Percentiles rank a stretch among this genome's conserved stretches.
Evolutionary conservation across 192 early-diverging fungal species (phyloP).

Genomic region (Backusella morwellensis): DNA sequence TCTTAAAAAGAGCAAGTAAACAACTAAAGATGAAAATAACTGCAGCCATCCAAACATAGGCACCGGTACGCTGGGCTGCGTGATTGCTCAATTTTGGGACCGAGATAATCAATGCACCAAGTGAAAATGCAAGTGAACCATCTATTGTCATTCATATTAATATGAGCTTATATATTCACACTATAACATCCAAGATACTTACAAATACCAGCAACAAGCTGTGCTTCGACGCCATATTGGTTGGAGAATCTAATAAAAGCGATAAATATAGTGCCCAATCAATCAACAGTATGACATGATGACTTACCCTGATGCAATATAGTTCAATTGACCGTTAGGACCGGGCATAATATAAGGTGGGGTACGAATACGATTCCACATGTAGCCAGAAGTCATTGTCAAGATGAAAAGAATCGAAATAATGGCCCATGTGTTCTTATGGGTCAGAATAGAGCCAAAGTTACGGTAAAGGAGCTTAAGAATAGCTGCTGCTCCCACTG

Average conservation of each 20-base stretch:
- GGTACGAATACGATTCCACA: slow-evolving; percentile 85
- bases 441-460: slow-evolving; percentile 44
- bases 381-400: slow-evolving; percentile 77
- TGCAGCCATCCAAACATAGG: slow-evolving; percentile 55
- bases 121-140: slow-evolving; percentile 50
- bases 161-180: background rate
- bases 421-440: slow-evolving; percentile 57
- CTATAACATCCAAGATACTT: slow-evolving; percentile 18
- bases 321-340: slow-evolving; percentile 50
- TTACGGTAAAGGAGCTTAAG: slow-evolving; percentile 42
- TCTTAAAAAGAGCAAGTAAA: slow-evolving; percentile 61
- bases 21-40: slow-evolving; percentile 66
- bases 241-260: slow-evolving; percentile 45
- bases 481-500: slow-evolving; percentile 29
- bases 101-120: slow-evolving; percentile 49
- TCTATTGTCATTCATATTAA: slow-evolving; percentile 41
- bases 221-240: slow-evolving; percentile 68
- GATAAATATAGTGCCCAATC: background rate
- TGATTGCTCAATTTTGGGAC: slow-evolving; percentile 54
- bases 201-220: slow-evolving; percentile 72
- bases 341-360: slow-evolving; percentile 60
- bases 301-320: slow-evolving; percentile 55
- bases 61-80: slow-evolving; percentile 49
- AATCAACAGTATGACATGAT: background rate
- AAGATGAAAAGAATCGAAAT: slow-evolving; percentile 55